Evolutionary conservation across 2,329 filamentous ascomycete genomes (phyloP), one percentile per base, ranked within the genome.

Genomic region (Neoarthrinium moseri): DNA sequence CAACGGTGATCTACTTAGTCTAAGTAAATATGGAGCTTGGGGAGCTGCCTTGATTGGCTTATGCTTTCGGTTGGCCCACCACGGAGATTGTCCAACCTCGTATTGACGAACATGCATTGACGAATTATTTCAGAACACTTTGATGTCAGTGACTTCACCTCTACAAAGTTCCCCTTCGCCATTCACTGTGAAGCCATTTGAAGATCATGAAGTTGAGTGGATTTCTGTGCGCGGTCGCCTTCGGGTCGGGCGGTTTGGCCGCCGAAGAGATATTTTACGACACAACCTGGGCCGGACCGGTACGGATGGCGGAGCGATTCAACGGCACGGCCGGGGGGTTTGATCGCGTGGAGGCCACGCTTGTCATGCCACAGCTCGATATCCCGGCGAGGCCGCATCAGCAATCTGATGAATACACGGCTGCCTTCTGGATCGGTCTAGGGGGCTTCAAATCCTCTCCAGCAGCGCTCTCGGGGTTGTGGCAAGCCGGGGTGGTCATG

Each of bases 301-400:
- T 40, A 13, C 23, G 37, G 10, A 27, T 40, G 30, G 37, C 37
- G 24, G 37, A 40, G 24, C 37, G 37, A 15, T 40, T 40, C 37
- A 40, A 40, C 30, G 37, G 37, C 20, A 40, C 23, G 6, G 37
- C 24, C 3, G 37, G 37, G 13, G 37, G 37, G 2, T 40, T 27
- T 13, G 37, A 40, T 29, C 37, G 37, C 23, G 37, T 40, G 22
- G 24, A 40, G 37, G 37, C 37, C 3, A 40, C 37, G 23, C 37
- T 40, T 15, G 37, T 40, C 15, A 40, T 40, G 37, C 37, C 37
- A n/a, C 22, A 40, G 24, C 37, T 40, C 37, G 20, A 18, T 26
- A 40, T 40, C 15, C 37, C 37, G 17, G 24, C 23, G n/a, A 40
- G 30, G 8, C 37, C 37, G 17, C n/a, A 27, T 17, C 23, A 40